A percentile compares a stretch with the other conserved stretches of the same genome.
Evolutionary conservation across 331 rosid species (phyloP).

Genomic region (Acacia pycnantha): DNA sequence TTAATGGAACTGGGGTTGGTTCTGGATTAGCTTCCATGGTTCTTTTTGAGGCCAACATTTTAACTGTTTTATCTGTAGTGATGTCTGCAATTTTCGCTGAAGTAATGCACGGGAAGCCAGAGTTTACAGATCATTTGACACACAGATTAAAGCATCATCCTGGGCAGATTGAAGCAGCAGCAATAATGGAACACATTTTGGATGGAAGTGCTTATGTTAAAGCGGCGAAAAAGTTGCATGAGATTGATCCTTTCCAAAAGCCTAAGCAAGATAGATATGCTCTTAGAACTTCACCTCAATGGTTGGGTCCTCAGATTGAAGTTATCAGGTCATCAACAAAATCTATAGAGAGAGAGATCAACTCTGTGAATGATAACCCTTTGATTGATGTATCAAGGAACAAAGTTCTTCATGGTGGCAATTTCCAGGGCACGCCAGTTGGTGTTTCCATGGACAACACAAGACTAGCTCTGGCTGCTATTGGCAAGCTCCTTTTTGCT

Average conservation of each 20-base stretch:
- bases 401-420: constrained; percentile 41
- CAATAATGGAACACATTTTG: constrained; percentile 43
- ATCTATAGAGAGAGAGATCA: constrained; percentile 42
- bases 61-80: constrained; percentile 27
- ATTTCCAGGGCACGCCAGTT: constrained; percentile 40
- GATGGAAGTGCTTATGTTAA: constrained; percentile 39
- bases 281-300: constrained; percentile 43
- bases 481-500: constrained; percentile 46
- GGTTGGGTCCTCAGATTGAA: constrained; percentile 49
- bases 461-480: constrained; percentile 39
- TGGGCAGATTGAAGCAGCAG: constrained; percentile 42
- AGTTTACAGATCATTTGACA: constrained; percentile 31
- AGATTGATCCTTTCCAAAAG: constrained; percentile 22
- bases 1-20: constrained; percentile 48
- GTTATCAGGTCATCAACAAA: constrained; percentile 34
- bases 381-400: constrained; percentile 38
- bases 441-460: constrained; percentile 47
- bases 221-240: constrained; percentile 31
- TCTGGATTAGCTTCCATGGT: constrained; percentile 34
- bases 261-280: constrained; percentile 43
- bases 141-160: constrained; percentile 42
- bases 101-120: constrained; percentile 34
- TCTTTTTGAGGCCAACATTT: constrained; percentile 33
- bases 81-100: constrained; percentile 38
- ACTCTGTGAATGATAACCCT: constrained; percentile 36